These are phyloP conservation scores for Colletotrichum sp. DNA, from an alignment of 2,329 filamentous ascomycete genomes.

Conservation along the genomic window DNA sequence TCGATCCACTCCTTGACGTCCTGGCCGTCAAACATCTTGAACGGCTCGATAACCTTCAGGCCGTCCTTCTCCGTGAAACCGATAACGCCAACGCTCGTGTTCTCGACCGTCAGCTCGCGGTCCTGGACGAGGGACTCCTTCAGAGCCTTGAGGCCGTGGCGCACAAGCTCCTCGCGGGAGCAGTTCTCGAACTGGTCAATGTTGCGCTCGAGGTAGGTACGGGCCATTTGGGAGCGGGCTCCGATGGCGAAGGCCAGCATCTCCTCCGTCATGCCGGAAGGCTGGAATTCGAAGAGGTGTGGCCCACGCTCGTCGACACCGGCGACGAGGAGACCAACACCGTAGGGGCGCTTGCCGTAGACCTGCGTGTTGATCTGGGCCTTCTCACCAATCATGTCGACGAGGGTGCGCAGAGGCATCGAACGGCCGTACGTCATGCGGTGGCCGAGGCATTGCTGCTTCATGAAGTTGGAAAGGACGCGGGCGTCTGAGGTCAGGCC, in stretches of 20 bases:
- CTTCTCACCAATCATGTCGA: constrained; percentile 91
- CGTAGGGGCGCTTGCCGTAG: constrained; percentile 95
- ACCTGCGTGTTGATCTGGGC: constrained; percentile 98
- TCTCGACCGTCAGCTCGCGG: constrained; percentile 96
- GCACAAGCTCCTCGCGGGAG: constrained; percentile 83
- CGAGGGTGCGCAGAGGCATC: constrained; percentile 88
- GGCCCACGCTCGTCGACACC: constrained; percentile 94
- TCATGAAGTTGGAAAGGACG: constrained; percentile 99
- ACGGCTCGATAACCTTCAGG: constrained; percentile 70
- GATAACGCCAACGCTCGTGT: constrained; percentile 89
- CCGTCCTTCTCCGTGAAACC: constrained; percentile 59
- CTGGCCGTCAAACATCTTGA: constrained; percentile 89
- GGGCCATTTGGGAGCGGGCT: constrained; percentile 93
- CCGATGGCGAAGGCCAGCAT: constrained; percentile 97
- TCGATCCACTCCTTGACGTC: constrained; percentile 88
- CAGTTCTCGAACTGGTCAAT: constrained; percentile 80
- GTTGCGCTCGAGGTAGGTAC: constrained; percentile 95
- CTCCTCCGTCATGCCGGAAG: constrained; percentile 93
- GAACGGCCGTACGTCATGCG: constrained; percentile 95
- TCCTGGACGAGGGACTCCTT: constrained; percentile 97
- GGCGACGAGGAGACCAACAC: constrained; percentile 89
- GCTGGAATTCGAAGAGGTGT: constrained; percentile 98
- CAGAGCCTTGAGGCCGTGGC: constrained; percentile 86
- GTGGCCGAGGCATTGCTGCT: constrained; percentile 95
- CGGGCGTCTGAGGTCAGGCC: constrained; percentile 97